Base-by-base conservation (phyloP, 176 grass and related monocot species). In the Oryza longistaminata region DNA sequence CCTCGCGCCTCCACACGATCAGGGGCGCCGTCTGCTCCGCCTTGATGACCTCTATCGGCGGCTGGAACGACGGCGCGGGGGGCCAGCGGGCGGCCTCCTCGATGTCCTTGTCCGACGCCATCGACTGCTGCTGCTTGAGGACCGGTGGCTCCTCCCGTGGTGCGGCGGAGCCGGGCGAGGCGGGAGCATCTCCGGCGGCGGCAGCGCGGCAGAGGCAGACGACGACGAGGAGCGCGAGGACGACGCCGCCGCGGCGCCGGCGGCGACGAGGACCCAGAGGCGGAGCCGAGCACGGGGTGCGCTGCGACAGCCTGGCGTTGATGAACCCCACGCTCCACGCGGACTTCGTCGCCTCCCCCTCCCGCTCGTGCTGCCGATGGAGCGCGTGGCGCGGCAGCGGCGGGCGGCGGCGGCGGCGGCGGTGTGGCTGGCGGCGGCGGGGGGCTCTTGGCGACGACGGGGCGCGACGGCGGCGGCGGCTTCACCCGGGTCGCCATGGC, bases 211-310 rank as follows among this genome's bases (percentile, higher is more conserved):
- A 91, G 61, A 88, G 81, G 82, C 86, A 90, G 48, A 83, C 50
- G 66, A 77, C 27, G 75, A 98, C 34, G 64, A 88, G 60, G 73
- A 95, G 81, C 2, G 89, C 45, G 0, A 83, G 76, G 76, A 95
- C 55, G 4, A 85, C 53, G 74, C 29, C 52, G 52, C 87, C n/a
- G 90, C 89, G 25, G 74, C 91, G 39, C 15, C 83, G 9, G 70
- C 84, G 43, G 82, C 96, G 62, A 85, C 62, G 62, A 95, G 75
- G 55, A 98, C 89, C 91, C 93, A 95, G 42, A 70, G 79, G 52
- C 80, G 84, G 13, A 98, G 76, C 96, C 96, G 37, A 98, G 92
- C 13, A 98, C 76, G n/a, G 91, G 62, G 91, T 98, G 68, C 85
- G 88, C 43, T 92, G 85, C 21, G 96, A 87, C 55, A 95, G 80